Conservation (phyloP, 129 eudicot genomes). For the Daucus carota region DH1_v3.0 NC_030386.2:3516001-3516500, state of each 20-base stretch:
- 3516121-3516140: not conserved
- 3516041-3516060: not conserved
- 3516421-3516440: not conserved
- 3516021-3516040: not conserved
- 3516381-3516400: not conserved
- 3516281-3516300: not conserved
- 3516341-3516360: not conserved
- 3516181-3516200: not conserved
- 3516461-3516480: not conserved
- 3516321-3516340: not conserved
- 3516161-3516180: not conserved
- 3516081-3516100: constrained; percentile 1
- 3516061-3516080: not conserved
- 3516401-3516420: not conserved
- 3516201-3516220: not conserved
- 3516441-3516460: not conserved
- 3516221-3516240: not conserved
- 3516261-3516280: not conserved
- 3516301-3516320: not conserved
- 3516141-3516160: not conserved
- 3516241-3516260: not conserved
- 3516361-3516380: not conserved
- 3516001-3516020: not conserved
- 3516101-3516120: not conserved
- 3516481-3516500: not conserved